These are phyloP conservation scores for apple (Malus domestica) DNA, from an alignment of 306 rosid genomes.

Conservation along the genomic window ASM211411v1 NC_041791.1:8020501-8021000, in stretches of 20 bases:
- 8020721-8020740: too few species aligned
- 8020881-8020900: too few species aligned
- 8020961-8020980: too few species aligned
- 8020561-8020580: conserved; percentile 8
- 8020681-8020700: neutral
- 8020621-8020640: too few species aligned
- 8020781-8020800: too few species aligned
- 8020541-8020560: neutral
- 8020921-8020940: neutral
- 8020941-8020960: accelerated
- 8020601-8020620: neutral
- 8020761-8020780: too few species aligned
- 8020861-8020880: neutral
- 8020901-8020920: neutral
- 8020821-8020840: neutral
- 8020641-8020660: neutral
- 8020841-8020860: neutral
- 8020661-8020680: neutral
- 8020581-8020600: neutral
- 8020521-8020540: neutral
- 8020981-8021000: too few species aligned
- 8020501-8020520: neutral
- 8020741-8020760: too few species aligned
- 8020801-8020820: neutral
- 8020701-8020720: too few species aligned